Evolutionary conservation across 23 red algal genomes (phyloP), one percentile per base, ranked within the genome.

Genomic region (Gracilaria caudata): DNA sequence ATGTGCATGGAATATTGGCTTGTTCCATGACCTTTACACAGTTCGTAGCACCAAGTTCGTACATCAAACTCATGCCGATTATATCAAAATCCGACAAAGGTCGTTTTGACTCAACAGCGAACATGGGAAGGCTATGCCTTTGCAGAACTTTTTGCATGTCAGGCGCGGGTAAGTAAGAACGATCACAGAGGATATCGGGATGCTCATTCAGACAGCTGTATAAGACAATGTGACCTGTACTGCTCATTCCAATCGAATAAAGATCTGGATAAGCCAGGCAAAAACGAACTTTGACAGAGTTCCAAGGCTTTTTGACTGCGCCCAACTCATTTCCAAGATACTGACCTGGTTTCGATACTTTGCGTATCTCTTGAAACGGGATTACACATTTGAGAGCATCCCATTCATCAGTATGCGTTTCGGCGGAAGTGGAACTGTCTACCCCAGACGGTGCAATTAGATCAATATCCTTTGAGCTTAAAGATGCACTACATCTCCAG

Each of bases 311-410:
- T 0, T 74, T 77, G 33, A 89, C 77, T 4, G 92, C 92, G 26
- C 92, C 92, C 10, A 75, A 45, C 56, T 94, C 92, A 32, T 94
- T 94, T 30, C 92, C 92, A 63, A 94, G 84, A 71, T 94, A 94
- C 36, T 86, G 84, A 26, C 77, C 83, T 24, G 92, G 83, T 56
- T 94, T 94, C 32, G 74, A 54, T 19, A 94, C 79, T 17, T 57
- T 81, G 17, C 83, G 78, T n/a, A 94, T 77, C 64, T 78, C 83
- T 19, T 60, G 44, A 40, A 70, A 84, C 11, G 92, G 82, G 78
- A 94, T 64, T 7, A 94, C 47, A 34, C 59, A 68, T 43, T 88
- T 75, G n/a, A 94, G 60, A 0, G 19, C 49, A 21, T 51, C 83
- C 92, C 81, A 82, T 64, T 82, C 91, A 46, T 57, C 13, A n/a